These are phyloP conservation scores for Candida hispaniensis DNA, from an alignment of 805 yeast species.

Conservation along the genomic window DNA sequence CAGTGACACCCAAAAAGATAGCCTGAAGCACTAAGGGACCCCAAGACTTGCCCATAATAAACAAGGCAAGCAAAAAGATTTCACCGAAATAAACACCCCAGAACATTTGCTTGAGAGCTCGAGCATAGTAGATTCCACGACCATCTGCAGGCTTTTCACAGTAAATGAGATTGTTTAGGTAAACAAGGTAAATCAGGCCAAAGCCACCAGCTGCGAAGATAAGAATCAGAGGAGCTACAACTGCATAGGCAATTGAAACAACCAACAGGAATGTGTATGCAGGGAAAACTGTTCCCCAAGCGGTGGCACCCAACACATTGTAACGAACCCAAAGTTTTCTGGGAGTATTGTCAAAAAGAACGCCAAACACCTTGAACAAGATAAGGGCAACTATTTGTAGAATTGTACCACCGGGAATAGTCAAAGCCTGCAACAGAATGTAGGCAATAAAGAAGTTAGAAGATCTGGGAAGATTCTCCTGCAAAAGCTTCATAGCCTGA, in stretches of 20 bases:
- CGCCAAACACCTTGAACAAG: conserved; percentile 59
- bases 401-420: conserved; percentile 64
- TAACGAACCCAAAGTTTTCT: conserved; percentile 81
- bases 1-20: conserved; percentile 52
- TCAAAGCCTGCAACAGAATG: conserved; percentile 69
- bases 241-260: conserved; percentile 62
- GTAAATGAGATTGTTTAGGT: conserved; percentile 65
- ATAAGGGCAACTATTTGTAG: conserved; percentile 66
- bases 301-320: conserved; percentile 51
- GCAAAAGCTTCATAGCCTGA: conserved; percentile 62
- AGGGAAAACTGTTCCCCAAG: conserved; percentile 80
- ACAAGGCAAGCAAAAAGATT: conserved; percentile 73
- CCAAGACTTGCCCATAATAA: conserved; percentile 88
- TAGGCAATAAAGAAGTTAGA: conserved; percentile 83
- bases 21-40: conserved; percentile 79
- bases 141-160: conserved; percentile 58
- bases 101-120: conserved; percentile 79
- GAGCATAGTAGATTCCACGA: conserved; percentile 76
- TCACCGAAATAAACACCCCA: conserved; percentile 84
- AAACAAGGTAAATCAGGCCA: conserved; percentile 62
- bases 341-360: conserved; percentile 73
- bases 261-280: conserved; percentile 62
- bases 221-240: conserved; percentile 78
- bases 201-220: conserved; percentile 65
- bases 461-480: conserved; percentile 74